These are phyloP conservation scores for Wickerhamomyces bovis DNA, from an alignment of 805 yeast genomes.

Conservation along the genomic window DNA sequence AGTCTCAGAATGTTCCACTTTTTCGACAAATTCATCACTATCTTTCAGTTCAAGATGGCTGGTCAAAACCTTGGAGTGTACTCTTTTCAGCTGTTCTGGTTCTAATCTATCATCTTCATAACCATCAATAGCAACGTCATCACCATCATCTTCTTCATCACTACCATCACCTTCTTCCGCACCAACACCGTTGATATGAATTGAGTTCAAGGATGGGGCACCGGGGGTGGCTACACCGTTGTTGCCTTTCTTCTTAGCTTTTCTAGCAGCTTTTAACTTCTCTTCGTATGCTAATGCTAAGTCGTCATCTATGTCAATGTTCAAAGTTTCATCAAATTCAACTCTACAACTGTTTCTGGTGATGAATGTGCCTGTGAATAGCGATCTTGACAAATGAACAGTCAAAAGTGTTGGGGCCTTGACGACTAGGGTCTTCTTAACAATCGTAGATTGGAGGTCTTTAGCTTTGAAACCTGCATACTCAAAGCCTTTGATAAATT, in stretches of 20 bases:
- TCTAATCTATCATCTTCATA: conserved; percentile 22
- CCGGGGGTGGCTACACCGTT: conserved; percentile 6
- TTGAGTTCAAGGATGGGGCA: background rate
- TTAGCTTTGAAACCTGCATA: conserved; percentile 38
- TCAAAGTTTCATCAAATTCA: conserved; percentile 48
- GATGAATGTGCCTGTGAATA: conserved; percentile 59
- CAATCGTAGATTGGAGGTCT: conserved; percentile 55
- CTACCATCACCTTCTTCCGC: conserved; percentile 2
- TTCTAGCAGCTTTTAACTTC: conserved; percentile 20
- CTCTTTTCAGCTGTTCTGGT: conserved; percentile 17
- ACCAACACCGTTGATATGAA: conserved; percentile 2
- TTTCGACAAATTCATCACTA: conserved; percentile 7
- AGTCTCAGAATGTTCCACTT: conserved; percentile 3
- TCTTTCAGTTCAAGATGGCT: conserved; percentile 16
- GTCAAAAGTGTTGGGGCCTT: conserved; percentile 67
- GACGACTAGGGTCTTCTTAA: conserved; percentile 54
- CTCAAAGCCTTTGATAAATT: conserved; percentile 42
- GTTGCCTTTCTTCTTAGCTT: conserved; percentile 20
- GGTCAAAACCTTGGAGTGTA: conserved; percentile 22
- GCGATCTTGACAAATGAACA: conserved; percentile 82
- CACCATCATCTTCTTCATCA: conserved; percentile 11
- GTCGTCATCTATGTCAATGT: conserved; percentile 41
- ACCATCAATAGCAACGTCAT: conserved; percentile 31
- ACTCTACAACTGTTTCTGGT: conserved; percentile 74
- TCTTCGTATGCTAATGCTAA: conserved; percentile 24